A percentile compares a stretch with the other conserved stretches of the same genome.
Evolutionary conservation across 2,329 filamentous ascomycete species (phyloP).

Genomic region (Curvularia sp.): DNA sequence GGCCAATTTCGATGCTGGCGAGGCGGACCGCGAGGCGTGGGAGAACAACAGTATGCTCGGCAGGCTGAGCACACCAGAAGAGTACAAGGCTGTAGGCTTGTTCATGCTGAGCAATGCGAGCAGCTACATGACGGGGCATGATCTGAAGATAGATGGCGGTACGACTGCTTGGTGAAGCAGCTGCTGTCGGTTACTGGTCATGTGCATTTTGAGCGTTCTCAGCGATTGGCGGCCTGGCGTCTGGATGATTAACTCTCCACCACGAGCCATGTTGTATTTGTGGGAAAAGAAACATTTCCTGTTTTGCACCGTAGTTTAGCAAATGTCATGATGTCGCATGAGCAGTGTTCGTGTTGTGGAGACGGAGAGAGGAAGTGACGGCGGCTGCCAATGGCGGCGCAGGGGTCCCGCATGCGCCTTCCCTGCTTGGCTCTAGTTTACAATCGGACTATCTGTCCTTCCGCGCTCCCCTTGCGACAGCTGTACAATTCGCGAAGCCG

Average conservation of each 20-base stretch:
- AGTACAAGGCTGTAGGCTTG: slow-evolving; percentile 46
- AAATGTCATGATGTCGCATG: neutral
- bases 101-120: slow-evolving; percentile 48
- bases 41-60: slow-evolving; percentile 82
- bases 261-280: neutral
- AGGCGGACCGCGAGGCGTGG: slow-evolving; percentile 72
- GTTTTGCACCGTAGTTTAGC: neutral
- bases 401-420: slow-evolving; percentile 22
- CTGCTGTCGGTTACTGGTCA: neutral
- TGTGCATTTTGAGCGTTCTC: slow-evolving; percentile 6
- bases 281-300: neutral
- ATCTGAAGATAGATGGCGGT: slow-evolving; percentile 47
- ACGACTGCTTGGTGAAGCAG: slow-evolving; percentile 42
- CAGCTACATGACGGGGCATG: slow-evolving; percentile 49
- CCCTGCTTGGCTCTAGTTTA: slow-evolving; percentile 20
- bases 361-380: neutral
- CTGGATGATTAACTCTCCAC: neutral
- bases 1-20: slow-evolving; percentile 73
- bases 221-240: slow-evolving; percentile 7
- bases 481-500: slow-evolving; percentile 32
- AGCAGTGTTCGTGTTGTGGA: neutral
- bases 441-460: slow-evolving; percentile 47
- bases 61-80: slow-evolving; percentile 43
- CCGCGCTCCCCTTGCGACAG: slow-evolving; percentile 31
- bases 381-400: slow-evolving; percentile 3